Percentiles rank a stretch among this genome's conserved stretches.
Conservation (phyloP, 192 early-diverging fungal species). For the Kappamyces sp. region DNA sequence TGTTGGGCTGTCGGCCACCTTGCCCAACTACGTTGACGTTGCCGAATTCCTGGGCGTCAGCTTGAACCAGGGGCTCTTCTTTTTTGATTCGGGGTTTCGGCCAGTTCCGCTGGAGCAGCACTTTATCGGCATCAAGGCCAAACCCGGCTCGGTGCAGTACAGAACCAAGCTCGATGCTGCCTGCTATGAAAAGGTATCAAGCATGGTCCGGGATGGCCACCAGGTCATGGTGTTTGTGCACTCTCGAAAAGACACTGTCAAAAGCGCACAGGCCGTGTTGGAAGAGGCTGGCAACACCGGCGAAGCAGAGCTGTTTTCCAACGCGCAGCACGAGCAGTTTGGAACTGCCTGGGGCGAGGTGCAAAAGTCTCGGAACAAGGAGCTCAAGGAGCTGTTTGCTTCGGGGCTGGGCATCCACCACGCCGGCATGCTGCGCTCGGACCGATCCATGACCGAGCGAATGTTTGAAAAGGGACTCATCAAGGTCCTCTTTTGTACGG, state of each 20-base stretch:
- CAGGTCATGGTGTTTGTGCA: constrained; percentile 99
- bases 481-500: constrained; percentile 88
- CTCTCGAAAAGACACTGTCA: constrained; percentile 95
- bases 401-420: constrained; percentile 93
- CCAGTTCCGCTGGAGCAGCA: constrained; percentile 96
- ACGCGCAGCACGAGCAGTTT: constrained; percentile 42
- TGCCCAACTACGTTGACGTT: constrained; percentile 98
- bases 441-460: constrained; percentile 79
- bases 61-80: constrained; percentile 87
- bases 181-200: constrained; percentile 76
- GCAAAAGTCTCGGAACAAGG: constrained; percentile 68
- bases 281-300: constrained; percentile 66
- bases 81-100: constrained; percentile 91
- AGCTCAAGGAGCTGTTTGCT: constrained; percentile 79
- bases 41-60: constrained; percentile 90
- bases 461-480: constrained; percentile 82
- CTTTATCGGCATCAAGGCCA: constrained; percentile 87
- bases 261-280: constrained; percentile 75
- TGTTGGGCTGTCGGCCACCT: constrained; percentile 93
- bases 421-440: constrained; percentile 73
- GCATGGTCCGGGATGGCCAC: constrained; percentile 67
- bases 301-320: constrained; percentile 58
- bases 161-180: constrained; percentile 68
- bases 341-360: constrained; percentile 53
- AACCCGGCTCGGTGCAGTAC: constrained; percentile 60